Percentiles rank a stretch among this genome's conserved stretches.
These are phyloP conservation scores for Vanilla planifolia DNA, from an alignment of 106 monocot species.

Conservation along the genomic window DNA sequence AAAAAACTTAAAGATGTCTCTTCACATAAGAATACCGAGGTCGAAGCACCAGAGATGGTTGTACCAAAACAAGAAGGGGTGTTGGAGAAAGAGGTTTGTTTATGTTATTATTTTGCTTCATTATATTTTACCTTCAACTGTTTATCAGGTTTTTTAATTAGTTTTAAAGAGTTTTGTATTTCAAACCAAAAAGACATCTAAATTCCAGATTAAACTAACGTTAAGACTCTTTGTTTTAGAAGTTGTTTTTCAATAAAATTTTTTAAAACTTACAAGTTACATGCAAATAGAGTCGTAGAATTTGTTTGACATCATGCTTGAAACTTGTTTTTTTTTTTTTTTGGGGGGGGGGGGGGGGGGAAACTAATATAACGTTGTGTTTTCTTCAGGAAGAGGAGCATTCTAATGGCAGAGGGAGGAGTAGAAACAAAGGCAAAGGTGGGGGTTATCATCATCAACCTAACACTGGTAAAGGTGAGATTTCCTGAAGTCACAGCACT, in stretches of 20 bases:
- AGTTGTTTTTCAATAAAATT: too few species aligned
- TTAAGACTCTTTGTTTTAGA: too few species aligned
- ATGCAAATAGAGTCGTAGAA: too few species aligned
- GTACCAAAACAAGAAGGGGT: constrained; percentile 19
- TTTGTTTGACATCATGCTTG: neutral
- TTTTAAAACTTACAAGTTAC: too few species aligned
- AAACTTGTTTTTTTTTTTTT: neutral
- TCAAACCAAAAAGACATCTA: too few species aligned
- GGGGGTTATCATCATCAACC: constrained; percentile 25
- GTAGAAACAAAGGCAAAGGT: constrained; percentile 22
- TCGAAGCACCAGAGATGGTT: constrained; percentile 5
- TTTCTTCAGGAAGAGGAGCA: constrained; percentile 28
- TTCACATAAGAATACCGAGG: constrained; percentile 15
- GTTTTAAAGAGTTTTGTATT: too few species aligned
- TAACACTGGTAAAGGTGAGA: constrained; percentile 28
- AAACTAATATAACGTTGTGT: too few species aligned
- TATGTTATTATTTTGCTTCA: neutral
- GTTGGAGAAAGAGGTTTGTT: constrained; percentile 18
- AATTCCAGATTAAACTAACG: too few species aligned
- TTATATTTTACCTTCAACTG: neutral
- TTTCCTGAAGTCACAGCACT: neutral
- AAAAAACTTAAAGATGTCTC: constrained; percentile 17
- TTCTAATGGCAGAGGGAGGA: constrained; percentile 10
- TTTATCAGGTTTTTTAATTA: constrained; percentile 2
- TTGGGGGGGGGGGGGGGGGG: too few species aligned